Base-by-base conservation (phyloP, 2,329 filamentous ascomycete species). In the Westerdykella sp. region DNA sequence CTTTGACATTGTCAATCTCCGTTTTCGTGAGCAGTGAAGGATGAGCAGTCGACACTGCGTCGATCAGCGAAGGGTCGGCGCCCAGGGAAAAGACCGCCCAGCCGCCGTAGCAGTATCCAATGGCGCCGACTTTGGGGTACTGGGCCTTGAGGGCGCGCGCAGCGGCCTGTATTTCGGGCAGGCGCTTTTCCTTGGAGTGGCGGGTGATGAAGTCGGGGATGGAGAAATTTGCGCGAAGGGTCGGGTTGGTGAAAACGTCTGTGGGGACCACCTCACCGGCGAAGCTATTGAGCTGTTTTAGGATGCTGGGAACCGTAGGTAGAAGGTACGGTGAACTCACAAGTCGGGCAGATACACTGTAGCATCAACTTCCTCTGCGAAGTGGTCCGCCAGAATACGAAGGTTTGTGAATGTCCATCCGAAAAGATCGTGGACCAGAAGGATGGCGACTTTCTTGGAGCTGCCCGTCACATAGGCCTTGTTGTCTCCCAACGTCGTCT, bases 21-120 rank as follows among this genome's bases (percentile, higher is more conserved):
- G 18, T 4, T 37, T 64, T 54, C 7, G 57, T 54, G 25, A 65
- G 43, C 18, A 64, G 18, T 4, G 55, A 59, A 2, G 63, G 63
- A 43, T 65, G 63, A 1, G 55, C 62, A 6, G 50, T 47, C 22
- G 55, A 55, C 23, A 63, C 46, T 28, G 55, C 59, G 34, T 65
- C 63, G 41, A 66, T 44, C 32, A 65, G 53, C 23, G 56, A 50
- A 1, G 58, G 56, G 32, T 63, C 60, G 0, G 60, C 57, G 22
- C 46, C 62, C n/a, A 66, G 59, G 41, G 50, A 50, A 47, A 65
- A 57, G 45, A 40, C 45, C 3, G 60, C 63, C 63, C 63, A 67
- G 25, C 61, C 72, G 25, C 72, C 72, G 60, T 69, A 75, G 63
- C 72, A 74, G 55, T 73, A 74, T 5, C 73, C 73, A 22, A 74